Evolutionary conservation across 2,329 filamentous ascomycete species (phyloP), one percentile per base, ranked within the genome.

Genomic region (Aureobasidium pullulans): DNA sequence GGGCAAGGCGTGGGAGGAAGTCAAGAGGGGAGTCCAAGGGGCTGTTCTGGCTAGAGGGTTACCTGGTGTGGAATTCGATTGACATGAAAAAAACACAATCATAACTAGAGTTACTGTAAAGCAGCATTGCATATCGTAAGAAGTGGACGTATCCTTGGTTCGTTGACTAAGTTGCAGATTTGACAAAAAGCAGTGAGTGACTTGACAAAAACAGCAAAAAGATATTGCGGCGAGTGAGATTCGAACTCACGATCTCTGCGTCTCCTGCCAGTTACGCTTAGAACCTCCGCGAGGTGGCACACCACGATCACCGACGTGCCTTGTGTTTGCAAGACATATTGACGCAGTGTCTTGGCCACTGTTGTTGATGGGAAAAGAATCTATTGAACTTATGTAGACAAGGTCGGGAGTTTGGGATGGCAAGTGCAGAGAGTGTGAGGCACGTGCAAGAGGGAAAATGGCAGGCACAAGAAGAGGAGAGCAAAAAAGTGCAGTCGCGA

Each of bases 21-120:
- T 82, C 29, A 75, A 75, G 62, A 61, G 67, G 6, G 70, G 68
- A 47, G 72, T 83, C n/a, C 68, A 73, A 48, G 67, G 66, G 28
- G 79, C 76, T 28, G 70, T 78, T 23, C 66, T 65, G 50, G 70
- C 70, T 61, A 74, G 80, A 59, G 77, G 77, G 0, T 60, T 83
- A 56, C 77, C 78, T 1, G 65, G 61, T 15, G 72, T 81, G 43
- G 73, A 74, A 9, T 76, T 80, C 64, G 70, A 53, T 34, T 13
- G 37, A 36, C 37, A 40, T 13, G 7, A 40, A n/a, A 19, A 36
- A 13, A 28, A 6, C 23, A 31, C 13, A 13, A n/a, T 13, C 6
- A 7, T 13, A 3, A 8, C 3, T 6, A 4, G 43, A 46, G 4
- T 9, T 23, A 29, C 13, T 43, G 40, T 11, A 6, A 19, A 19